phyloP scores from a whole-genome alignment of 176 grass and related monocot species.

The Oryza longistaminata region DNA sequence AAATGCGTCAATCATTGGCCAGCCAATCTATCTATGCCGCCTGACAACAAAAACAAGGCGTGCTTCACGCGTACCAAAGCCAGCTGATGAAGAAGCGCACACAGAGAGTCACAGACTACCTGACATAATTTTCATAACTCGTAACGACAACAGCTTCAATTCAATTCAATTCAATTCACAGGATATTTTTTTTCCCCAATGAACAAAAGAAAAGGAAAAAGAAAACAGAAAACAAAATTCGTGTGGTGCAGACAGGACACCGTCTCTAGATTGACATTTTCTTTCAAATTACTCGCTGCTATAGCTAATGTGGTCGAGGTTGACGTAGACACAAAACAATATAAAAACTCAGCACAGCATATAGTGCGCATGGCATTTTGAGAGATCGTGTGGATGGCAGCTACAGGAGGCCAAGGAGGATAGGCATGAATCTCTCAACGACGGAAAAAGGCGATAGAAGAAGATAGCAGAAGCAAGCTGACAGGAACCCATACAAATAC shows the following conservation, averaged over 20 bases:
- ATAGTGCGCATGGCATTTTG: not conserved
- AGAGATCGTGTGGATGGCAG: not conserved
- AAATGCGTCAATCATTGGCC: not conserved
- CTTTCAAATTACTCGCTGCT: not conserved
- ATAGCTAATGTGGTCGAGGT: not conserved
- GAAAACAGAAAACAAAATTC: not conserved
- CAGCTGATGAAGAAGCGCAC: not conserved
- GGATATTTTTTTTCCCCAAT: not conserved
- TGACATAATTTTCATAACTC: not conserved
- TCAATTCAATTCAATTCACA: not conserved
- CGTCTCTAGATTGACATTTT: not conserved
- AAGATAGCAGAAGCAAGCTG: not conserved
- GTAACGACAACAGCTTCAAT: not conserved
- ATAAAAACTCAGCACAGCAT: not conserved
- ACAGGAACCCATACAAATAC: not conserved
- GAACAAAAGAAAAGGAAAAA: too few relatives aligned
- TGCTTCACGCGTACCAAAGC: slow-evolving; percentile 4
- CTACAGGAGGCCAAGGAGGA: not conserved
- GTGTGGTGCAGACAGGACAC: not conserved
- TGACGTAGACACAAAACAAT: not conserved
- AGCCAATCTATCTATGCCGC: not conserved
- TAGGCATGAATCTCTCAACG: slow-evolving; percentile 35
- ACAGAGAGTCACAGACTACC: not conserved
- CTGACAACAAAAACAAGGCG: not conserved
- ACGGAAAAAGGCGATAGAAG: not conserved